Evolutionary conservation across 1,284 basidiomycete species (phyloP), one percentile per base, ranked within the genome.

Genomic region (Cutaneotrichosporon mucoides): DNA sequence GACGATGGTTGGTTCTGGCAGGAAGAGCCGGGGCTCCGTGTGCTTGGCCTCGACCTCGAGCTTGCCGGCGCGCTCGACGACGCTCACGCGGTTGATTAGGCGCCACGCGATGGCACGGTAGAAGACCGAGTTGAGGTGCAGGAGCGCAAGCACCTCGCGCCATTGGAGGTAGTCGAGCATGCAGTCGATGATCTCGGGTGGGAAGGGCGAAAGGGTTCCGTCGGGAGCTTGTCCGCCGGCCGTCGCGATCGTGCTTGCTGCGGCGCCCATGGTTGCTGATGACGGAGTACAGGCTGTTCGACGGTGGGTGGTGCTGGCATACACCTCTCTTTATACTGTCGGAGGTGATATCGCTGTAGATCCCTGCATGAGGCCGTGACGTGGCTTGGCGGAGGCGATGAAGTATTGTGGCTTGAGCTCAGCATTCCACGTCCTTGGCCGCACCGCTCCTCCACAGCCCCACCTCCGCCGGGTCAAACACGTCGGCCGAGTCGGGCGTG

Each of bases 401-500:
- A 16, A 33, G 34, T 35, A n/a, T 12, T 24, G n/a, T 47, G 24
- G 24, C 24, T 24, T 24, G 24, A 24, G 24, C 24, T 24, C 24
- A 24, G 24, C 51, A n/a, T 15, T 34, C 49, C 37, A 51, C 48
- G 43, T 35, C 13, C 44, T 24, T 24, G 24, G 24, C 24, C 24
- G 24, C 24, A 24, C 24, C 16, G 15, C 24, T 49, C 33, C 36
- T 38, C 51, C 55, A 64, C 24, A 49, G 36, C 40, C 8, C 24
- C 9, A 61, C 36, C 41, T 60, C 55, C 7, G 43, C 42, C 24
- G 50, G n/a, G 10, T 59, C 51, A 24, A 58, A 57, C 15, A 54
- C 54, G n/a, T 60, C 54, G 12, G 41, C 48, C 48, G 42, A 51
- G 15, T 53, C 15, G 34, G 13, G 37, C 10, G 42, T 52, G 9